These are phyloP conservation scores for Chalara sp. DNA, from an alignment of 2,329 filamentous ascomycete species.

Conservation along the genomic window DNA sequence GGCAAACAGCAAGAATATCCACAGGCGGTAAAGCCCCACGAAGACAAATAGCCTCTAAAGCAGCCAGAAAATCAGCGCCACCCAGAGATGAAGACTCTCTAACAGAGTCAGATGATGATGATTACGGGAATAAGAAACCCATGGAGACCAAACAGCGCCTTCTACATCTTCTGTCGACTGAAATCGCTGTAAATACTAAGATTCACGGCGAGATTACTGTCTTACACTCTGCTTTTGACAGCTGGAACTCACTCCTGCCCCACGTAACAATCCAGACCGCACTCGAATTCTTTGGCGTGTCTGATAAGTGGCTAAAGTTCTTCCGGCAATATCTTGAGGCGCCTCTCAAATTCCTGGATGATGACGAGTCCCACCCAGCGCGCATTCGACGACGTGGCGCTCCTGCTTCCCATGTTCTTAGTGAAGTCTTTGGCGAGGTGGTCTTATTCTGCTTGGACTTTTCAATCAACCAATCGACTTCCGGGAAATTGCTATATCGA, in stretches of 20 bases:
- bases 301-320: constrained; percentile 48
- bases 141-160: constrained; percentile 49
- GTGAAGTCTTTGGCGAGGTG: constrained; percentile 51
- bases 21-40: too few species aligned
- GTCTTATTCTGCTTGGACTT: constrained; percentile 61
- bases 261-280: constrained; percentile 52
- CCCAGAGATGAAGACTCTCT: constrained; percentile 62
- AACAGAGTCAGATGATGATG: too few species aligned
- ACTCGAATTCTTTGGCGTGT: constrained; percentile 53
- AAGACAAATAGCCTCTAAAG: constrained; percentile 42
- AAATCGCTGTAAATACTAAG: constrained; percentile 43
- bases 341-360: constrained; percentile 50
- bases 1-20: too few species aligned
- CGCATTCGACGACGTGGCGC: constrained; percentile 48
- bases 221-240: constrained; percentile 50
- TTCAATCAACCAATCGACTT: constrained; percentile 51
- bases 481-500: constrained; percentile 49
- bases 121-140: constrained; percentile 14
- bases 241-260: constrained; percentile 50
- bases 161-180: constrained; percentile 48
- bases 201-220: constrained; percentile 46
- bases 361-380: constrained; percentile 36
- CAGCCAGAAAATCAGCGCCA: constrained; percentile 70
- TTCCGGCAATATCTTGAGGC: constrained; percentile 53
- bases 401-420: constrained; percentile 52